These are phyloP conservation scores for Cladobotryum mycophilum DNA, from an alignment of 2,329 filamentous ascomycete species.

Conservation along the genomic window DNA sequence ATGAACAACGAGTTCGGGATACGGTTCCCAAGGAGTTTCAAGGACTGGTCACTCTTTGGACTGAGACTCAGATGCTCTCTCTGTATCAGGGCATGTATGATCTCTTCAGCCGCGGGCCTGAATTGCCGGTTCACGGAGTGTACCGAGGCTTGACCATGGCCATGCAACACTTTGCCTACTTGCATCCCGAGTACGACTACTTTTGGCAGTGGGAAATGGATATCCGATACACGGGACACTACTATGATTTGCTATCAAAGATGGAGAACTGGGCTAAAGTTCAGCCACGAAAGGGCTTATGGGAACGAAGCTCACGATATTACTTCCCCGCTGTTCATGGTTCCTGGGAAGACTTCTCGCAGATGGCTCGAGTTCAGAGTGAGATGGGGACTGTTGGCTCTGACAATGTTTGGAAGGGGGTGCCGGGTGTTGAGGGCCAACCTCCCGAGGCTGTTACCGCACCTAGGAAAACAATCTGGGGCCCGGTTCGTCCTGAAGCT, in stretches of 20 bases:
- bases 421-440: constrained; percentile 38
- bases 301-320: constrained; percentile 74
- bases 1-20: constrained; percentile 59
- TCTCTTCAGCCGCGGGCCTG: constrained; percentile 56
- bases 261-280: constrained; percentile 61
- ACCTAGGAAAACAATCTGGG: constrained; percentile 66
- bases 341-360: constrained; percentile 70
- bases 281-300: constrained; percentile 73
- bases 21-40: constrained; percentile 78
- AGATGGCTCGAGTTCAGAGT: constrained; percentile 67
- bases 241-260: constrained; percentile 67
- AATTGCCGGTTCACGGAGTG: constrained; percentile 80
- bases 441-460: constrained; percentile 28
- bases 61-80: constrained; percentile 84
- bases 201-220: constrained; percentile 98
- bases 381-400: constrained; percentile 60
- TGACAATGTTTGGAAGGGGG: constrained; percentile 60
- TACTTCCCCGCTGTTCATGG: constrained; percentile 73
- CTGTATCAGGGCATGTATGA: constrained; percentile 86
- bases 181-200: constrained; percentile 82
- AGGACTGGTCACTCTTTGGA: constrained; percentile 87
- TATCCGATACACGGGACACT: constrained; percentile 82
- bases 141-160: constrained; percentile 93
- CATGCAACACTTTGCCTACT: constrained; percentile 85
- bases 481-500: constrained; percentile 64